A percentile compares a stretch with the other conserved stretches of the same genome.
phyloP scores from a whole-genome alignment of 2,329 filamentous ascomycete species.

The Phialophora macrospora region DNA sequence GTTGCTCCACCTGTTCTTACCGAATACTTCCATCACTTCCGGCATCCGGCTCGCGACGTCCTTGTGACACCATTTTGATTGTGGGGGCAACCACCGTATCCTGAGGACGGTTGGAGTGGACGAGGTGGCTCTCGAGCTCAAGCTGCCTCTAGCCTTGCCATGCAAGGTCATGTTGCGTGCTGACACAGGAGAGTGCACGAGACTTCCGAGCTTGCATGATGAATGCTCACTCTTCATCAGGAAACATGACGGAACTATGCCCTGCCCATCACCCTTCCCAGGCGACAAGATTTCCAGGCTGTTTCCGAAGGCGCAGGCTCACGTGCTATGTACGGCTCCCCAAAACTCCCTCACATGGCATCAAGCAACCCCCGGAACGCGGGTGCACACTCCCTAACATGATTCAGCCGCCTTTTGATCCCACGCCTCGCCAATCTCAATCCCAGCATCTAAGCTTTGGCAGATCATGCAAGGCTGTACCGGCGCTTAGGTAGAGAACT shows the following conservation, averaged over 20 bases:
- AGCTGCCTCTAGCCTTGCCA: background rate
- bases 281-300: conserved; percentile 2
- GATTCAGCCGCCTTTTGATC: background rate
- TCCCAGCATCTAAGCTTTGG: background rate
- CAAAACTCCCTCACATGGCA: conserved; percentile 3
- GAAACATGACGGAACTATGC: background rate
- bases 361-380: background rate
- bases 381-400: background rate
- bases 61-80: conserved; percentile 1
- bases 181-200: background rate
- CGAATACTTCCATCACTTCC: conserved; percentile 11
- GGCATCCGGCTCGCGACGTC: conserved; percentile 3
- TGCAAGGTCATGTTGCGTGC: background rate
- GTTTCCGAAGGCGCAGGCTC: background rate
- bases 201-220: background rate
- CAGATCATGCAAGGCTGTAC: background rate
- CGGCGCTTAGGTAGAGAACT: background rate
- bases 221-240: background rate
- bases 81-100: background rate
- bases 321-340: background rate
- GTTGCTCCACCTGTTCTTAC: conserved; percentile 12
- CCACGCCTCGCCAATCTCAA: background rate
- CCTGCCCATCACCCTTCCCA: background rate
- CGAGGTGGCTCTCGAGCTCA: background rate
- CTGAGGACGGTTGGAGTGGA: background rate